phyloP scores from a whole-genome alignment of 805 yeast genomes.

The Saccharomycopsis lassenensis region DNA sequence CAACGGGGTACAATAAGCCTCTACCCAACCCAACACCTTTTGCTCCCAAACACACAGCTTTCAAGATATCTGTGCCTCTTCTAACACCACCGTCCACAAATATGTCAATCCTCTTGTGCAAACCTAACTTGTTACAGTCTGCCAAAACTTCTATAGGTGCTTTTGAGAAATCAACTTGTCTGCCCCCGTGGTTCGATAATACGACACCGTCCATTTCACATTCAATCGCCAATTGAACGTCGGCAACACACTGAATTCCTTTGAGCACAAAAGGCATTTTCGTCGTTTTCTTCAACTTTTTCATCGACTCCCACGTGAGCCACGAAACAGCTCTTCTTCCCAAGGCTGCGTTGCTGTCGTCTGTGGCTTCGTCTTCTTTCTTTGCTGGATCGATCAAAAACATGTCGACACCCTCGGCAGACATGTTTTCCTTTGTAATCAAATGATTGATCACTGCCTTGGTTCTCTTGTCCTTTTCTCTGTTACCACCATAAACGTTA shows the following conservation, averaged over 20 bases:
- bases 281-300: conserved; percentile 42
- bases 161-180: conserved; percentile 75
- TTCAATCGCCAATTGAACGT: conserved; percentile 64
- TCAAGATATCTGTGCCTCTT: conserved; percentile 55
- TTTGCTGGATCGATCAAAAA: too few species aligned
- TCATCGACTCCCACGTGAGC: conserved; percentile 53
- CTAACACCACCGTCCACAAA: conserved; percentile 61
- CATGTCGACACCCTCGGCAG: too few species aligned
- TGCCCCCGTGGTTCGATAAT: conserved; percentile 80
- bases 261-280: conserved; percentile 59
- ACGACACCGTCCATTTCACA: conserved; percentile 66
- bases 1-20: conserved; percentile 54
- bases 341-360: conserved; percentile 45
- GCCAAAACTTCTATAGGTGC: conserved; percentile 65
- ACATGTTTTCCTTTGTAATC: conserved; percentile 19
- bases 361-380: conserved; percentile 35
- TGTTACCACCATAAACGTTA: conserved; percentile 82
- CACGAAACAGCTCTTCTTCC: conserved; percentile 69
- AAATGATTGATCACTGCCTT: conserved; percentile 25
- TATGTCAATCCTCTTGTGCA: conserved; percentile 42
- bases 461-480: conserved; percentile 56
- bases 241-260: conserved; percentile 76
- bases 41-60: conserved; percentile 60
- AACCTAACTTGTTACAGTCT: conserved; percentile 41
- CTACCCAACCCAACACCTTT: conserved; percentile 64